Base-by-base conservation (phyloP, 805 yeast species). In the Maudiozyma barnettii region DNA sequence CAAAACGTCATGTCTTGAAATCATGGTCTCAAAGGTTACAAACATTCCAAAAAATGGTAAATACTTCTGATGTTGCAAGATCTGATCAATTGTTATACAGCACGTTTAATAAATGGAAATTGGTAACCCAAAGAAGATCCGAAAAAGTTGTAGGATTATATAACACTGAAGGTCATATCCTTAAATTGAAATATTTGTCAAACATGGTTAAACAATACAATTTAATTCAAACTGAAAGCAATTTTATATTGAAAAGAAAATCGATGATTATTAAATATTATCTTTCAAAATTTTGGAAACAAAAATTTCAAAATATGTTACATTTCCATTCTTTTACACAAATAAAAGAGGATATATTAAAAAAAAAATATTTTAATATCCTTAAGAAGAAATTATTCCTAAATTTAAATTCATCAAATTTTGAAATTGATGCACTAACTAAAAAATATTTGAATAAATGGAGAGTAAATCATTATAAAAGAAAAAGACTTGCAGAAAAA, bases 231-330 rank as follows among this genome's bases (percentile, higher is more conserved):
- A 48, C 48, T 23, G 61, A 59, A 36, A n/a, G 19, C 3, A 5
- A 21, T 13, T 55, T 47, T 5, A 30, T 31, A 3, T 19, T 22
- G 1, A 49, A 23, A 7, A 22, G 55, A 16, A 49, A 51, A 33
- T 7, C 16, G 8, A 38, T 52, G 22, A 43, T 54, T 3, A 16
- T 45, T 16, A 35, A 33, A 23, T 49, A 45, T 44, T 44, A 53
- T 9, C 53, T 61, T 29, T 41, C 48, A 13, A 45, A 47, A 6
- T 26, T 57, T 5, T 63, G 65, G 66, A 22, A 18, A 10, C 54
- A 49, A 41, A 50, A 60, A 36, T 55, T 54, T 26, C 22, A 49
- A 35, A 55, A 58, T 29, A 51, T 40, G 7, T 31, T 52, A 5
- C 49, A 48, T 35, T 39, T 43, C 13, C 54, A 54, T 45, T 46